Percentiles rank a stretch among this genome's conserved stretches.
Conservation (phyloP, 768 basidiomycete species). For the Tylopilus sp. region DNA sequence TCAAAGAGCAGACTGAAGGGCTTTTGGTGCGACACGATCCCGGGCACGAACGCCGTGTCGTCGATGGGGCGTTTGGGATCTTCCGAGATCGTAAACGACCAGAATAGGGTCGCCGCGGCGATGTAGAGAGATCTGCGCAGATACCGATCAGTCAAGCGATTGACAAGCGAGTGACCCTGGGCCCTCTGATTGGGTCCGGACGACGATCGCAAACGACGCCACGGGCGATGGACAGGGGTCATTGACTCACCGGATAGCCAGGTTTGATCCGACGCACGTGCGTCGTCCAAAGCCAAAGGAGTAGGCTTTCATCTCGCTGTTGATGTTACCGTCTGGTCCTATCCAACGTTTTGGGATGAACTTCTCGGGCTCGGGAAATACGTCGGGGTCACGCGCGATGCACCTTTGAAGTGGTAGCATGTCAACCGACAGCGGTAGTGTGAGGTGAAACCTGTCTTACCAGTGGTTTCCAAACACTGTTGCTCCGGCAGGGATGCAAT, state of each 20-base stretch:
- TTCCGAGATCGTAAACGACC: slow-evolving; percentile 53
- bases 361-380: slow-evolving; percentile 37
- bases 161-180: no score
- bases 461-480: slow-evolving; percentile 33
- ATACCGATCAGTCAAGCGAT: not conserved
- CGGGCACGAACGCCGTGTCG: slow-evolving; percentile 57
- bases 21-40: slow-evolving; percentile 58
- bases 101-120: slow-evolving; percentile 58
- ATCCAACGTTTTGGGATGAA: slow-evolving; percentile 61
- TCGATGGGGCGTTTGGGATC: slow-evolving; percentile 55
- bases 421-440: not conserved
- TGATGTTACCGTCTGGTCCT: slow-evolving; percentile 38
- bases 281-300: slow-evolving; percentile 53
- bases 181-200: no score
- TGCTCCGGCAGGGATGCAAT: slow-evolving; percentile 33
- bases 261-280: slow-evolving; percentile 24
- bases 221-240: no score
- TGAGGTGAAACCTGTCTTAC: slow-evolving; percentile 5
- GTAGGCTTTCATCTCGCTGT: slow-evolving; percentile 48
- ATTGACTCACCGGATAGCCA: slow-evolving; percentile 22
- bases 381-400: slow-evolving; percentile 24
- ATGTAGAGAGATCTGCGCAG: slow-evolving; percentile 53
- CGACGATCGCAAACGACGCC: no score
- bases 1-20: slow-evolving; percentile 58
- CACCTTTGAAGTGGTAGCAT: slow-evolving; percentile 6